Evolutionary conservation across 805 yeast genomes (phyloP), one percentile per base, ranked within the genome.

Genomic region (Wickerhamiella bombiphila): DNA sequence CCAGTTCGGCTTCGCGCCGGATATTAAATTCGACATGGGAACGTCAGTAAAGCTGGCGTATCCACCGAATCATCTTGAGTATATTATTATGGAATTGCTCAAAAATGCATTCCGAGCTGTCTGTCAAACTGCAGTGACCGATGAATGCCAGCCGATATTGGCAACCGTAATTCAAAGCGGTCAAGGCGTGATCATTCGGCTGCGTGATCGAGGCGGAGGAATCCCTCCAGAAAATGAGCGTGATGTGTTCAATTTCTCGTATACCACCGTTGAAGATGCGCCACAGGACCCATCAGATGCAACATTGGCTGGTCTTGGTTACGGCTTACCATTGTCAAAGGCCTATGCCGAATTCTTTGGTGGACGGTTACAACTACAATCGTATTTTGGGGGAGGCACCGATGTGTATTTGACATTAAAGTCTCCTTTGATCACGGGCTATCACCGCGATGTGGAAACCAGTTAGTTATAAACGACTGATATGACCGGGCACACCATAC

Each of bases 301-400:
- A n/a, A 66, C 68, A 17, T 70, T 88, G 25, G 94, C 96, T 0
- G 98, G 98, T 0, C 80, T 91, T 80, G 97, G 97, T 0, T 88
- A 83, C 54, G 98, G 98, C 0, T 58, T 88, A 39, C 97, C 97
- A 5, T 61, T 88, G 44, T 80, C 86, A 42, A 63, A 72, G 48
- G 78, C 82, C 0, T 80, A 80, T 49, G 73, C 78, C 22, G 80
- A 74, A 50, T 66, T 77, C 53, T 78, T 80, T 53, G 78, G 77
- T 30, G 91, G 91, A 2, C 64, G 63, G 33, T 64, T 81, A 36
- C 73, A 73, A 42, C 63, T 81, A 21, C 83, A 80, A 53, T 72
- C 78, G 34, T 66, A 78, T 41, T 69, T 69, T 57, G 88, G 91
- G 1, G 67, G 74, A 66, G 94, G 94, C 3, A 78, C 88, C 0